These are phyloP conservation scores for Aspergillus wentii DNA, from an alignment of 495 filamentous ascomycete species.

Conservation along the genomic window DNA sequence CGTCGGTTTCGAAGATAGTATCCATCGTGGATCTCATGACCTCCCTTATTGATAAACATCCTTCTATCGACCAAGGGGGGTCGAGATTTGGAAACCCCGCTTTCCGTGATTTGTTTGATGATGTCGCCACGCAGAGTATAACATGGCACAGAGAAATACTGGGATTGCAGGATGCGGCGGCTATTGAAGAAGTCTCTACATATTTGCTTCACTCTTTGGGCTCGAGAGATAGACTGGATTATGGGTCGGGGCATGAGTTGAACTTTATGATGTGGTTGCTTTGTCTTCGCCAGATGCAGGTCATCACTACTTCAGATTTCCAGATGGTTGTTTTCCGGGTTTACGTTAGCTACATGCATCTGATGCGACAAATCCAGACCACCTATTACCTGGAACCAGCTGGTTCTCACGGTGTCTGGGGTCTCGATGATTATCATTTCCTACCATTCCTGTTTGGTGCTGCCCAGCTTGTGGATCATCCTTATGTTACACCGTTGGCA, in stretches of 20 bases:
- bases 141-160: conserved; percentile 41
- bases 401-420: conserved; percentile 94
- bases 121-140: conserved; percentile 47
- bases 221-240: conserved; percentile 85
- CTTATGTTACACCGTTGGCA: conserved; percentile 76
- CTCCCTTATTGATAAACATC: conserved; percentile 56
- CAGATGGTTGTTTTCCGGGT: conserved; percentile 66
- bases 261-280: conserved; percentile 95
- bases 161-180: conserved; percentile 46
- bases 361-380: conserved; percentile 78
- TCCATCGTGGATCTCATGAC: conserved; percentile 64
- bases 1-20: conserved; percentile 59
- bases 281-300: conserved; percentile 74
- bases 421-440: conserved; percentile 94
- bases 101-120: conserved; percentile 80
- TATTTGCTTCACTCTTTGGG: conserved; percentile 85
- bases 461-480: conserved; percentile 82
- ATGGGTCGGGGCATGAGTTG: conserved; percentile 93
- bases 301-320: conserved; percentile 63
- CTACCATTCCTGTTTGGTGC: conserved; percentile 96
- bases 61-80: conserved; percentile 76
- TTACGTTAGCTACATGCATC: conserved; percentile 72
- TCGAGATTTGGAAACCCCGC: conserved; percentile 92
- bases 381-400: conserved; percentile 96
- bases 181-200: conserved; percentile 64